Evolutionary conservation across 495 filamentous ascomycete species (phyloP).

Genomic region (Podospora conica): DNA sequence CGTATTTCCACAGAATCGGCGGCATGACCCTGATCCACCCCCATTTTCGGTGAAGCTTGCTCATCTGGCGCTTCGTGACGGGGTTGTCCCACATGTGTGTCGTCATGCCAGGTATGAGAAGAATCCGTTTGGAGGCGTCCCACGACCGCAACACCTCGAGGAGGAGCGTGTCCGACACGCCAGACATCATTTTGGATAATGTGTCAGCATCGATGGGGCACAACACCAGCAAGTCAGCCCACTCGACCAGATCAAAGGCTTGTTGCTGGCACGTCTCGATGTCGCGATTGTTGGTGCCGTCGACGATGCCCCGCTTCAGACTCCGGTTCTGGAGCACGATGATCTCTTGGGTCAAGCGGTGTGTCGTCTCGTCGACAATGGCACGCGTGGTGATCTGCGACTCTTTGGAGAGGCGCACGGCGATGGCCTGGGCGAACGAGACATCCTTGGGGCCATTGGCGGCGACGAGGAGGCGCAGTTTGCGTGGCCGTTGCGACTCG

Average conservation of each 20-base stretch:
- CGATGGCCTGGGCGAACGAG: conserved; percentile 47
- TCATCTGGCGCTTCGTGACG: conserved; percentile 73
- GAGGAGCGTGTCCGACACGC: conserved; percentile 66
- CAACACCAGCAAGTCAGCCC: conserved; percentile 80
- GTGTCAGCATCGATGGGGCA: conserved; percentile 79
- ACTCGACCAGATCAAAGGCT: conserved; percentile 68
- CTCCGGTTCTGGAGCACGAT: conserved; percentile 42
- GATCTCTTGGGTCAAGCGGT: conserved; percentile 47
- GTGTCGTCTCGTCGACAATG: conserved; percentile 48
- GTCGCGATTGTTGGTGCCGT: conserved; percentile 27
- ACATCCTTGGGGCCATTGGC: conserved; percentile 48
- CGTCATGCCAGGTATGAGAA: conserved; percentile 79
- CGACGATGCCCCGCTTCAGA: conserved; percentile 23
- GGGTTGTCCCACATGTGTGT: conserved; percentile 79
- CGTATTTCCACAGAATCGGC: conserved; percentile 69
- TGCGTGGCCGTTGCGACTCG: conserved; percentile 37
- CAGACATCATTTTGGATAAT: conserved; percentile 75
- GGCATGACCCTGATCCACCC: conserved; percentile 68
- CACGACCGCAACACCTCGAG: conserved; percentile 71
- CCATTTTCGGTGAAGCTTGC: conserved; percentile 73
- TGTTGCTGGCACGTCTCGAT: conserved; percentile 44
- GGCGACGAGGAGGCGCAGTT: conserved; percentile 46
- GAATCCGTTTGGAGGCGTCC: conserved; percentile 76
- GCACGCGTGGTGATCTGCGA: conserved; percentile 48
- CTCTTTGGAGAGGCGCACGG: conserved; percentile 50